Conservation (phyloP, 495 filamentous ascomycete genomes). For the Hyphodiscus hymeniophilus region DNA sequence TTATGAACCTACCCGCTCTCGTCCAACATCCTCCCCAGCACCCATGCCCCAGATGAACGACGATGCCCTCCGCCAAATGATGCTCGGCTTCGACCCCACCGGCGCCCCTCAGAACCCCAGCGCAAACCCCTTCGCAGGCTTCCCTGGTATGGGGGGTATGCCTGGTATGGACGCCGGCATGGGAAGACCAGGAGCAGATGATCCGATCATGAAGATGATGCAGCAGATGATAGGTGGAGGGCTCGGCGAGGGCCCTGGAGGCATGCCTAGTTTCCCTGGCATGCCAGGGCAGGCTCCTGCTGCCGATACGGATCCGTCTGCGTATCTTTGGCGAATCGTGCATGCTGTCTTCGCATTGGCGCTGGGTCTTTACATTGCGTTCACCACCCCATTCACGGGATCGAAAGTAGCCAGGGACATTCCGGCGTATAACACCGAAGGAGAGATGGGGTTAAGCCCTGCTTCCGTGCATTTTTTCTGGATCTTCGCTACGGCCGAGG, state of each 20-base stretch:
- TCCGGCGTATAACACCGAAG: conserved; percentile 16
- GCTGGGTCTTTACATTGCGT: conserved; percentile 62
- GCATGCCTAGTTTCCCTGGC: conserved; percentile 28
- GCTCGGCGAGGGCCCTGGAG: conserved; percentile 24
- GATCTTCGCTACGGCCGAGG: conserved; percentile 74
- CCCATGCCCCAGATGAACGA: conserved; percentile 21
- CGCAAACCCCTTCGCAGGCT: conserved; percentile 26
- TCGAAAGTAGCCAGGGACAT: conserved; percentile 35
- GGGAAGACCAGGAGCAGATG: conserved; percentile 33
- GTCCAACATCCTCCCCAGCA: conserved; percentile 29
- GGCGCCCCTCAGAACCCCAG: conserved; percentile 23
- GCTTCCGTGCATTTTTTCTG: conserved; percentile 51
- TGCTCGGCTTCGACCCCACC: conserved; percentile 35
- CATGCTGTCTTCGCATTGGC: conserved; percentile 66
- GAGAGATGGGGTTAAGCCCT: conserved; percentile 14
- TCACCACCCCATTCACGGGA: conserved; percentile 57
- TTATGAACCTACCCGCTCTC: conserved; percentile 32
- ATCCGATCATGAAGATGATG: conserved; percentile 55
- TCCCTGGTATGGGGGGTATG: conserved; percentile 24
- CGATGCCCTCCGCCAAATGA: conserved; percentile 33
- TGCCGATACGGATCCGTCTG: conserved; percentile 27
- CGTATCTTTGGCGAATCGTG: conserved; percentile 63
- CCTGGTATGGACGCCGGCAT: conserved; percentile 17
- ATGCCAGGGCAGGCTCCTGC: conserved; percentile 22
- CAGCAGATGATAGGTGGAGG: conserved; percentile 47